Base-by-base conservation (phyloP, 2,329 filamentous ascomycete genomes). In the Trichoderma semiorbis region DNA sequence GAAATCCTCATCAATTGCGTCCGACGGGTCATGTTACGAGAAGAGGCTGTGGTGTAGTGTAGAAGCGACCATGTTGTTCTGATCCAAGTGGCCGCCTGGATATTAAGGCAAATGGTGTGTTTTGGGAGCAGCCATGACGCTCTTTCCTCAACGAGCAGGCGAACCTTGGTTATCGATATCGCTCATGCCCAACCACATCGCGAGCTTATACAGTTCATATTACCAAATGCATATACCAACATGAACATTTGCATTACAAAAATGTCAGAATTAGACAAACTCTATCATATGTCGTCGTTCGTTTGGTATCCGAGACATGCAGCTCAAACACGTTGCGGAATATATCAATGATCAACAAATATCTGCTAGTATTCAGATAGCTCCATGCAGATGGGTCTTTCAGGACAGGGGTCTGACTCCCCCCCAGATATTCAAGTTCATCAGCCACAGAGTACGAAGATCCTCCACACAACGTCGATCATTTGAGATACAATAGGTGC, bases 361-460 rank as follows among this genome's bases (percentile, higher is more conserved):
- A 60, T 30, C 47, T 24, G n/a, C 47, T 26, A 47, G 30, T 34
- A 24, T 10, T 32, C 8, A 55, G 32, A 57, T 57, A 14, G 64
- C 32, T 43, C n/a, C 53, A 60, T 53, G 24, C 24, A 14, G 57
- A 62, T 62, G 55, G 57, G 28, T 47, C 39, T 14, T 28, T 50
- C 30, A n/a, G 11, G 14, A 50, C 66, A 69, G 66, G 57, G 57
- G 57, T 60, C 18, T 16, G 26, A 18, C 28, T 14, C 30, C 32
- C n/a, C n/a, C 43, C 55, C 34, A 30, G 30, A 50, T 30, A 47
- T 60, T 34, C 21, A 32, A 36, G 36, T 50, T 69, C 36, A 61
- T 47, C 39, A 69, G 67, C 67, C 67, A 69, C 67, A 61, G 60
- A 53, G 39, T 36, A 39, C 39, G 57, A 69, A 62, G 67, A 69